Evolutionary conservation across 345 rosid genomes (phyloP).

Genomic region (Odontarrhena argentea): DNA sequence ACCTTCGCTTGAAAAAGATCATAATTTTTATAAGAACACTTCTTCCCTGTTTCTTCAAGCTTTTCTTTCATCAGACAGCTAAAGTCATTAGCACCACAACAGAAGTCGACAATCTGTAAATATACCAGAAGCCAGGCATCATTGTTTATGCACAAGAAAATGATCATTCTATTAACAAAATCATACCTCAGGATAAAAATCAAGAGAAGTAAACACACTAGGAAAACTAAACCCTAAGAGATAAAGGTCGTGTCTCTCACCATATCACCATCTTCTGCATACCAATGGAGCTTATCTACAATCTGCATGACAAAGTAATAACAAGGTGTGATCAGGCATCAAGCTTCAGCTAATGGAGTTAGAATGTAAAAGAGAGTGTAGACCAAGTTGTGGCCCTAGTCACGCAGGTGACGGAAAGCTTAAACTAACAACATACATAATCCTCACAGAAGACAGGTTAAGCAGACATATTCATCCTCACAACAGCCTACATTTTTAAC

Average conservation of each 20-base stretch:
- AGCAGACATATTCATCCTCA: not conserved
- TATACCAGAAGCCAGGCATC: conserved; percentile 26
- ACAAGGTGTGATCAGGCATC: conserved; percentile 25
- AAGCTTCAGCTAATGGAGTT: conserved; percentile 19
- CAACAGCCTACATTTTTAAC: conserved; percentile 9
- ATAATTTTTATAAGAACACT: conserved; percentile 75
- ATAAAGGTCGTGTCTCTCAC: conserved; percentile 46
- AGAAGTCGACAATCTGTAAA: conserved; percentile 87
- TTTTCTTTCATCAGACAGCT: conserved; percentile 75
- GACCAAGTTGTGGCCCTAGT: not conserved
- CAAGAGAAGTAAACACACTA: conserved; percentile 2
- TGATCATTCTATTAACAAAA: not conserved
- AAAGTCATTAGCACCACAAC: conserved; percentile 96
- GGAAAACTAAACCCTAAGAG: not conserved
- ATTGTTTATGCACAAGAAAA: conserved; percentile 21
- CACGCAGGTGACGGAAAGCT: conserved; percentile 25
- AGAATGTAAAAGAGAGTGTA: conserved; percentile 4
- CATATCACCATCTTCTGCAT: conserved; percentile 80
- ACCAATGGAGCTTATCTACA: conserved; percentile 82
- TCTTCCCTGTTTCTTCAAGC: conserved; percentile 85
- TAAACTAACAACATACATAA: conserved; percentile 17
- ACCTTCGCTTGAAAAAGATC: conserved; percentile 83
- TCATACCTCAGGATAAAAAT: not conserved
- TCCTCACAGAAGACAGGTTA: conserved; percentile 28
- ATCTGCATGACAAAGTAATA: conserved; percentile 56